A percentile compares a stretch with the other conserved stretches of the same genome.
These are phyloP conservation scores for Hypoxylon fragiforme DNA, from an alignment of 495 filamentous ascomycete species.

Conservation along the genomic window DNA sequence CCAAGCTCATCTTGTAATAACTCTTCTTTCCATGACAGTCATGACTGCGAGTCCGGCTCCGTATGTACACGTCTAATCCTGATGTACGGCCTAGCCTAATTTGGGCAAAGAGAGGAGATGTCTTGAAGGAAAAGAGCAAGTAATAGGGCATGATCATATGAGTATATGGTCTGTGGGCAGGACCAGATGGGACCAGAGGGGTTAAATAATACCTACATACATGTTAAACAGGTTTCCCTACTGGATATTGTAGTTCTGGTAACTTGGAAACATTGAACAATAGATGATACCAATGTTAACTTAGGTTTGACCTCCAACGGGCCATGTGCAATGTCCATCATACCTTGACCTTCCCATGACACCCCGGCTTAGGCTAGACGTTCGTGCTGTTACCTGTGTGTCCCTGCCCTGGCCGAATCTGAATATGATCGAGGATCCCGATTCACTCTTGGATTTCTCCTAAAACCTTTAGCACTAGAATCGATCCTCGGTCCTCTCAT, in stretches of 20 bases:
- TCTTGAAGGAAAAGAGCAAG: constrained; percentile 10
- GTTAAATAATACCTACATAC: no score
- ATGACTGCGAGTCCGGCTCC: constrained; percentile 15
- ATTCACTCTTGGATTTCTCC: constrained; percentile 25
- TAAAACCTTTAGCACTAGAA: constrained; percentile 26
- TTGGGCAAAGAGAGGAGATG: constrained; percentile 12
- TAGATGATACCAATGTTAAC: constrained; percentile 15
- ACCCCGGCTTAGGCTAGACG: constrained; percentile 22
- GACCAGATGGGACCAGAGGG: no score
- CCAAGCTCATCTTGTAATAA: constrained; percentile 3
- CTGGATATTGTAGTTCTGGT: no score
- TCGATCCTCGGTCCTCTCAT: constrained; percentile 17
- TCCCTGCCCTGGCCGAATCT: constrained; percentile 28
- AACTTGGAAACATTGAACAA: no score
- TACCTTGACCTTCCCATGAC: no score
- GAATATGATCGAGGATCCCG: constrained; percentile 32
- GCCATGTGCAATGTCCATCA: no score
- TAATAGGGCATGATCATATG: no score
- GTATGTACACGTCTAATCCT: constrained; percentile 12
- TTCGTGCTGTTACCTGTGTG: constrained; percentile 24
- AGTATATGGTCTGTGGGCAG: constrained; percentile 3
- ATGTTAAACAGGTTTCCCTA: no score
- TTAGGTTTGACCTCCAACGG: constrained; percentile 16
- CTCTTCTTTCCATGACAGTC: not conserved
- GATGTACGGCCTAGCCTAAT: constrained; percentile 12